These are phyloP conservation scores for Phytophthora boehmeriae DNA, from an alignment of 352 stramenopile genomes.

Conservation along the genomic window DNA sequence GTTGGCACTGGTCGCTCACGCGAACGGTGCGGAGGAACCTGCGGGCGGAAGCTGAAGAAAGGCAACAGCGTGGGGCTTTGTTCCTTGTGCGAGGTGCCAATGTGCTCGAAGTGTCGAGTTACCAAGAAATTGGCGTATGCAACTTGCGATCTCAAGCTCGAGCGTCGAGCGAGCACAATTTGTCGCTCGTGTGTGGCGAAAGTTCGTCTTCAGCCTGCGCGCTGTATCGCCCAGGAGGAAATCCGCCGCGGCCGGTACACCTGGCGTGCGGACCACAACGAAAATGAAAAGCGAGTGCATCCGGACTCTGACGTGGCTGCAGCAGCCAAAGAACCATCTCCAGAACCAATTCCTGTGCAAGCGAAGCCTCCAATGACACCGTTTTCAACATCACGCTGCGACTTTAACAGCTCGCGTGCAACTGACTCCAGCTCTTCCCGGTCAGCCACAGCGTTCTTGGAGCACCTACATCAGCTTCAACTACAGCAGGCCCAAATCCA, in stretches of 20 bases:
- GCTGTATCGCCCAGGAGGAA: conserved; percentile 35
- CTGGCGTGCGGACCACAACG: background rate
- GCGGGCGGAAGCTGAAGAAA: conserved; percentile 37
- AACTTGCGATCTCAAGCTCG: conserved; percentile 33
- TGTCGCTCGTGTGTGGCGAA: conserved; percentile 40
- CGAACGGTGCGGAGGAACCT: conserved; percentile 32
- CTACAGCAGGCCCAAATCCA: conserved; percentile 15
- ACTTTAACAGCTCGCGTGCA: conserved; percentile 4
- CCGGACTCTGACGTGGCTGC: background rate
- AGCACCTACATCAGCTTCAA: conserved; percentile 17
- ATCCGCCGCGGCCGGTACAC: conserved; percentile 26
- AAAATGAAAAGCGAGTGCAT: background rate
- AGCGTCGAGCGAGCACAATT: conserved; percentile 34
- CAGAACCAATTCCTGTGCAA: background rate
- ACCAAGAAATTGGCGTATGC: conserved; percentile 42
- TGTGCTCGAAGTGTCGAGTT: conserved; percentile 48
- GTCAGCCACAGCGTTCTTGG: background rate
- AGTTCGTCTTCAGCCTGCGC: conserved; percentile 30
- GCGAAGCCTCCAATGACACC: conserved; percentile 1
- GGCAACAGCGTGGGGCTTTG: conserved; percentile 39
- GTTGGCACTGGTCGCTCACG: conserved; percentile 8
- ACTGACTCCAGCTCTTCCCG: background rate
- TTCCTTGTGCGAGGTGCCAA: conserved; percentile 36
- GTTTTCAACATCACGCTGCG: conserved; percentile 6
- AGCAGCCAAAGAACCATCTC: conserved; percentile 2